Conservation (phyloP, 2,329 filamentous ascomycete species). For the Colletotrichum tanaceti region DNA sequence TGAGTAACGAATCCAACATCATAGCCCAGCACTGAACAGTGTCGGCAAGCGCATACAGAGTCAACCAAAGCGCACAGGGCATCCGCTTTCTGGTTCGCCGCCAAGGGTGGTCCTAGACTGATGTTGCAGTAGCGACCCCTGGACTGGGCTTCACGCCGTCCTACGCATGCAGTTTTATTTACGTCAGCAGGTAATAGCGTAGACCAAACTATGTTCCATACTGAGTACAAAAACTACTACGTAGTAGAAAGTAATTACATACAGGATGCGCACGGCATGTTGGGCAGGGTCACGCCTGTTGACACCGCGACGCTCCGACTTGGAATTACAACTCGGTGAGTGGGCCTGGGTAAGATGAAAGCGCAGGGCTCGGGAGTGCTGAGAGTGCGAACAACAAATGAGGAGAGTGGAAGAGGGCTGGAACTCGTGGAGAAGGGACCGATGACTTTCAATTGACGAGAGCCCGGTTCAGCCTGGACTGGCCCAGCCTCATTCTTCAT, state of each 20-base stretch:
- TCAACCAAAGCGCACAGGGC: not conserved
- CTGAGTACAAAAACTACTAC: too few species aligned
- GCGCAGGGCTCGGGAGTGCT: not conserved
- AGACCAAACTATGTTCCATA: not conserved
- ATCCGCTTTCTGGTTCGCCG: not conserved
- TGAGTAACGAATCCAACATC: not conserved
- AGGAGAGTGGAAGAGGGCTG: not conserved
- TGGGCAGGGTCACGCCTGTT: slow-evolving; percentile 14
- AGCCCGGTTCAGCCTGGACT: slow-evolving; percentile 16
- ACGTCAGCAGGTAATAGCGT: too few species aligned
- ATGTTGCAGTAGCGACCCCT: not conserved
- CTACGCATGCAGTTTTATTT: not conserved
- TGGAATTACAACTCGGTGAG: not conserved
- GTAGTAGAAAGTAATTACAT: too few species aligned
- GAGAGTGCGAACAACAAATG: not conserved
- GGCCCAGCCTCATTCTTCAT: not conserved
- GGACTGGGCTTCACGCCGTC: too few species aligned
- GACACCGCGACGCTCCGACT: slow-evolving; percentile 8
- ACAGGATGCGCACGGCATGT: not conserved
- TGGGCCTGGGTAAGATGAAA: slow-evolving; percentile 2
- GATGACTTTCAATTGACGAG: slow-evolving; percentile 2
- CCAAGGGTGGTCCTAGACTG: slow-evolving; percentile 7
- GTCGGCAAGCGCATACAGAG: not conserved
- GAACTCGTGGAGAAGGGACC: not conserved
- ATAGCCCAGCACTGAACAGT: not conserved